Percentiles rank a stretch among this genome's conserved stretches.
Evolutionary conservation across 441 rosid species (phyloP).

Genomic region (Francoa sonchifolia): DNA sequence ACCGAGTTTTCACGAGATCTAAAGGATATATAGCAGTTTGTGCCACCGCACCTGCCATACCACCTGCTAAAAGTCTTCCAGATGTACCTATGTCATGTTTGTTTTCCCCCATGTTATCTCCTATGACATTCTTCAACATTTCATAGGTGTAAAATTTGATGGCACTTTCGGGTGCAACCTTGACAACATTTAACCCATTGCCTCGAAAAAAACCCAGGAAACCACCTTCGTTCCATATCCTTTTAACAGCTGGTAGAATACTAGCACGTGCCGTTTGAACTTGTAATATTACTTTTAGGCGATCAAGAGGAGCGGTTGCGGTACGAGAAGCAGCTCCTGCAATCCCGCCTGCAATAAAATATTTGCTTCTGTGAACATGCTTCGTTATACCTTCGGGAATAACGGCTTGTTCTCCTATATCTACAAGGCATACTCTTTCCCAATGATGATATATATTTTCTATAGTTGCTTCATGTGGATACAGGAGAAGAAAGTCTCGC

Average conservation of each 20-base stretch:
- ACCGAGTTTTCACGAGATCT: conserved; percentile 87
- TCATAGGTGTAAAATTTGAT: conserved; percentile 83
- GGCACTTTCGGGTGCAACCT: conserved; percentile 99
- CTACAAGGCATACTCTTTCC: conserved; percentile 87
- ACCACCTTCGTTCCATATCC: conserved; percentile 67
- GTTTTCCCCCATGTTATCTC: conserved; percentile 33
- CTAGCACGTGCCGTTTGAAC: conserved; percentile 57
- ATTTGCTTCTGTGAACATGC: conserved; percentile 60
- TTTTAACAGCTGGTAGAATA: conserved; percentile 48
- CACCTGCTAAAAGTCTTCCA: conserved; percentile 83
- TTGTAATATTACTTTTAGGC: conserved; percentile 75
- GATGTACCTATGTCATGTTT: conserved; percentile 48
- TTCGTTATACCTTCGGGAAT: conserved; percentile 89
- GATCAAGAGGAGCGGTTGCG: conserved; percentile 90
- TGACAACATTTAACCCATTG: conserved; percentile 82
- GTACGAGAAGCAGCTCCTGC: conserved; percentile 98
- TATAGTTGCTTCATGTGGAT: conserved; percentile 84
- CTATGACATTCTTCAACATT: conserved; percentile 51
- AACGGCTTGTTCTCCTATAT: conserved; percentile 91
- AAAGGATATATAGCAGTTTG: conserved; percentile 80
- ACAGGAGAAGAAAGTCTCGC: conserved; percentile 90
- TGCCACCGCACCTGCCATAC: conserved; percentile 86
- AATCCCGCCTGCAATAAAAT: conserved; percentile 82
- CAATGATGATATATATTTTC: conserved; percentile 82
- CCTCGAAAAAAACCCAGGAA: conserved; percentile 81